phyloP scores from a whole-genome alignment of 1,139 yeast species.

The Pichia sp. region DNA sequence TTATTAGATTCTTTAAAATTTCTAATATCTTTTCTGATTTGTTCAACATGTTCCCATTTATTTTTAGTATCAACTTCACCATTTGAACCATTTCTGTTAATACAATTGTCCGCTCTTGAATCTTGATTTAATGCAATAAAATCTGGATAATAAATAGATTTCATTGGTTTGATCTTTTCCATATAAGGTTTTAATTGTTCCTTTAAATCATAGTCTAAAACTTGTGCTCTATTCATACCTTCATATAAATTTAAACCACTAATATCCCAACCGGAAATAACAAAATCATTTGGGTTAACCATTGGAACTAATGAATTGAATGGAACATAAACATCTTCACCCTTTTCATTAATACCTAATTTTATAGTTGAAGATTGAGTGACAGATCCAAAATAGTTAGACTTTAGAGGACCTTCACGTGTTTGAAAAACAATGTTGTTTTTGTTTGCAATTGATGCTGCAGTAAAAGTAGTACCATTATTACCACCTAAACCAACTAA shows the following conservation, averaged over 20 bases:
- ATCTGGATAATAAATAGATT: constrained; percentile 90
- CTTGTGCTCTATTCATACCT: constrained; percentile 83
- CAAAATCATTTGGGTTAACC: constrained; percentile 84
- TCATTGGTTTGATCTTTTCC: constrained; percentile 62
- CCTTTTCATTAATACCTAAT: constrained; percentile 75
- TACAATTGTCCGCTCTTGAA: constrained; percentile 84
- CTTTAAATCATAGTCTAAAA: constrained; percentile 81
- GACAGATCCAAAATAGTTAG: constrained; percentile 94
- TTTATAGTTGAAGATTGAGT: constrained; percentile 90
- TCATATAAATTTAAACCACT: constrained; percentile 61
- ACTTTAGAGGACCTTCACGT: constrained; percentile 72
- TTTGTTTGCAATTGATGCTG: constrained; percentile 82
- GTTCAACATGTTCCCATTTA: constrained; percentile 90
- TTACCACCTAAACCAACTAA: constrained; percentile 96
- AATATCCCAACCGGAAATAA: constrained; percentile 95
- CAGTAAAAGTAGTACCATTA: constrained; percentile 88
- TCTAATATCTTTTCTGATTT: constrained; percentile 74
- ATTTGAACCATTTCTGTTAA: constrained; percentile 44
- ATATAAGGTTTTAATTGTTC: constrained; percentile 64
- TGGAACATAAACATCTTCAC: constrained; percentile 89
- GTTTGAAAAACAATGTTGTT: constrained; percentile 72
- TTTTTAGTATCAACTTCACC: constrained; percentile 51
- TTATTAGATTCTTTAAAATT: constrained; percentile 68
- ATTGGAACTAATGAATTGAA: constrained; percentile 85
- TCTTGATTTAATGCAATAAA: constrained; percentile 94